Evolutionary conservation across 2,329 filamentous ascomycete species (phyloP), one percentile per base, ranked within the genome.

Genomic region (Beauveria australis): DNA sequence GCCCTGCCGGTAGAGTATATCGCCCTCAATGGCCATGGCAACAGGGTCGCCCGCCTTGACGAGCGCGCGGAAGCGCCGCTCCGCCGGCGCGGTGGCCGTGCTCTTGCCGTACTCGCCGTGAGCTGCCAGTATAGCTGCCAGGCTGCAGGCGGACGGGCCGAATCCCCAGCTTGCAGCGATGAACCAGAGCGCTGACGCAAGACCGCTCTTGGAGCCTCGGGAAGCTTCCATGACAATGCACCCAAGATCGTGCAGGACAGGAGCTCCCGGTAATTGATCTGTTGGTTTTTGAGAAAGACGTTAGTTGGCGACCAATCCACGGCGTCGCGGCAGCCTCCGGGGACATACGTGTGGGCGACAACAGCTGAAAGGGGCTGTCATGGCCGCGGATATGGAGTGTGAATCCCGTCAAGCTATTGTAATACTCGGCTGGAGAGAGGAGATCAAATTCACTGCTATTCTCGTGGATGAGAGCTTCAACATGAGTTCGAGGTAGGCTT

Each of bases 11-110:
- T 66, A 67, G 14, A 72, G 67, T 28, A 65, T 28, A 57, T 71
- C 67, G 18, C 71, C 75, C 47, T 75, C 68, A 9, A 69, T 65
- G 4, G 71, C 69, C 24, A 76, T 65, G 37, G 73, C 75, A 49
- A 76, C 67, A 3, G 72, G 66, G 43, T 76, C 67, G n/a, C 64
- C 67, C 28, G 66, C 69, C 14, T 64, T 48, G 30, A 74, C 66
- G 10, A 77, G 63, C 28, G 67, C 54, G 63, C 64, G 67, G 64
- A 74, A 74, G 18, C 68, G 69, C 1, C 62, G 54, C 55, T 73
- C 70, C 3, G 66, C 54, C 5, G 59, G 60, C 7, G 26, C 58
- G 14, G 70, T 62, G n/a, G 61, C 60, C 5, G 63, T 48, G 10
- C 57, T 54, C 14, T 61, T 54, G 18, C 65, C 66, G 61, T 68